A percentile compares a stretch with the other conserved stretches of the same genome.
These are phyloP conservation scores for Zygotorulaspora mrakii DNA, from an alignment of 1,139 yeast genomes.

Conservation along the genomic window DNA sequence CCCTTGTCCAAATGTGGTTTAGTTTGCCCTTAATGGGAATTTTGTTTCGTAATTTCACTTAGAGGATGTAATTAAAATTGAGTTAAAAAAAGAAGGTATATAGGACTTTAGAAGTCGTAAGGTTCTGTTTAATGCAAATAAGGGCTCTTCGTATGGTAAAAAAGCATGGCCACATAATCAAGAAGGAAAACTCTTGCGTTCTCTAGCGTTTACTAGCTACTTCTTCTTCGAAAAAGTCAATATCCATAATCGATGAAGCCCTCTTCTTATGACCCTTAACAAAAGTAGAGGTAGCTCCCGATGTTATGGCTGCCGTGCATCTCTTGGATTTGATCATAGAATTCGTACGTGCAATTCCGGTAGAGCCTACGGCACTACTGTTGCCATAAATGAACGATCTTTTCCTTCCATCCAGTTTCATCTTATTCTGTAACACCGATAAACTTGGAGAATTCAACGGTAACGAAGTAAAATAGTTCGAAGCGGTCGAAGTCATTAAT, in stretches of 20 bases:
- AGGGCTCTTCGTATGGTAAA: background rate
- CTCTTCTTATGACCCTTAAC: conserved; percentile 26
- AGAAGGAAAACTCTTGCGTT: no score
- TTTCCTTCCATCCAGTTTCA: conserved; percentile 11
- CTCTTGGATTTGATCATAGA: conserved; percentile 1
- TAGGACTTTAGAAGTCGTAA: background rate
- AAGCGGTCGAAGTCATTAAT: conserved; percentile 8
- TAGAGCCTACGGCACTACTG: background rate
- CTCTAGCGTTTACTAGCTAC: conserved; percentile 21
- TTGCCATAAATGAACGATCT: conserved; percentile 6
- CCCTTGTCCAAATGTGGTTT: no score
- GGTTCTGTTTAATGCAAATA: background rate
- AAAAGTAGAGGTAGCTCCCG: conserved; percentile 11
- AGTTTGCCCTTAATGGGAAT: no score
- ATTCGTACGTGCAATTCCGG: conserved; percentile 2
- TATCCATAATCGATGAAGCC: conserved; percentile 28
- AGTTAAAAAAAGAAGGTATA: conserved; percentile 2
- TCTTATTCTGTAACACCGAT: conserved; percentile 20
- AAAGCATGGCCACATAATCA: background rate
- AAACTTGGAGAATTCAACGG: conserved; percentile 28
- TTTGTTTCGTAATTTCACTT: background rate
- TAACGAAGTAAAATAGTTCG: conserved; percentile 9
- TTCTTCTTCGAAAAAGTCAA: conserved; percentile 27
- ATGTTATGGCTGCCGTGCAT: conserved; percentile 2
- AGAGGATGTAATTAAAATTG: background rate